Conservation (phyloP, 768 basidiomycete species). For the Neoboletus subvelutipes region DNA sequence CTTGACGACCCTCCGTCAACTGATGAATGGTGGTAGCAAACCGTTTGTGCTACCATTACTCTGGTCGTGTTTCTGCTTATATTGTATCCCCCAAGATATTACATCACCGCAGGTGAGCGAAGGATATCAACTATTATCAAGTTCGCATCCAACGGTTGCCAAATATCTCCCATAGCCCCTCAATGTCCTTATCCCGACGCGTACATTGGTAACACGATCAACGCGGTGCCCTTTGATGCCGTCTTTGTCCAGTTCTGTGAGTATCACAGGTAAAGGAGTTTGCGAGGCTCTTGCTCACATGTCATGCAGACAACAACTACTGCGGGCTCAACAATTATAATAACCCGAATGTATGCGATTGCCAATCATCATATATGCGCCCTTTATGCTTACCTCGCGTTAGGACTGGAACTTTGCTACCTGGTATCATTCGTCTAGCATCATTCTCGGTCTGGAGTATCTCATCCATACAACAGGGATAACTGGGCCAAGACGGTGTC, state of each 20-base stretch:
- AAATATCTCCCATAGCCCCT: conserved; percentile 24
- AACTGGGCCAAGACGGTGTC: conserved; percentile 47
- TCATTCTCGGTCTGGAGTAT: not conserved
- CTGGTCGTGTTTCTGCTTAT: conserved; percentile 2
- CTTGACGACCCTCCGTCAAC: conserved; percentile 27
- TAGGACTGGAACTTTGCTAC: conserved; percentile 50
- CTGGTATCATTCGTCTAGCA: conserved; percentile 33
- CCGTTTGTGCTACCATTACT: conserved; percentile 13
- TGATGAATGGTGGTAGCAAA: conserved; percentile 31
- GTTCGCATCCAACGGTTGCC: not conserved
- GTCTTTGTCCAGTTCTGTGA: conserved; percentile 52
- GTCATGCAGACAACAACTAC: conserved; percentile 45
- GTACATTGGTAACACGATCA: conserved; percentile 41
- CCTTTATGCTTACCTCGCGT: not conserved
- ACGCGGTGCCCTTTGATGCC: conserved; percentile 46
- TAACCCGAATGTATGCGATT: conserved; percentile 37
- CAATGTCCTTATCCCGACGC: conserved; percentile 53
- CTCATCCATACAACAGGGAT: conserved; percentile 36
- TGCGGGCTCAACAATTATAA: conserved; percentile 47
- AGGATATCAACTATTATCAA: not conserved
- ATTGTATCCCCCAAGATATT: conserved; percentile 34
- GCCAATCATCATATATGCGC: not conserved
- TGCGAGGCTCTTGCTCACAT: not conserved
- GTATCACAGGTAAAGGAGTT: not conserved
- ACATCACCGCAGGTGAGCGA: conserved; percentile 39